Base-by-base conservation (phyloP, 225 moss, liverwort and hornwort species). In the Neckera pumila region DNA sequence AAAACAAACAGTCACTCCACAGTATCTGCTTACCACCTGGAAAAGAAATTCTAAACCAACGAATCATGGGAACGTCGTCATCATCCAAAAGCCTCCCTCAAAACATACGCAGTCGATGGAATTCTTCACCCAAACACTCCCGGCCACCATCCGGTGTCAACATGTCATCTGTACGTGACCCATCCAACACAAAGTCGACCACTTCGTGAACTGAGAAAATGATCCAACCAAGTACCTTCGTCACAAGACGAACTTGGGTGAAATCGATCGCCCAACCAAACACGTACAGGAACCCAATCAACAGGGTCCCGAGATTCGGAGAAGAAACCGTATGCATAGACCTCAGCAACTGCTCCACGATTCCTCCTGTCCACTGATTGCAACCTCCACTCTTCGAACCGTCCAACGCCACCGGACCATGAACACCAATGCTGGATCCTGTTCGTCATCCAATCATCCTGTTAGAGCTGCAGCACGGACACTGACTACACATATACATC, bases 261-360 rank as follows among this genome's bases (percentile, higher is more conserved):
- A 99, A 96, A 89, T 99, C 99, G 83, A 96, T 97, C 75, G 94
- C 96, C 87, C 94, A 91, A 61, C 98, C 97, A 91, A 99, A 97
- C 81, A 93, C 90, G 74, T 96, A 93, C 86, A 99, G 85, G 84
- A 99, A 99, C 66, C 97, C 99, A 49, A 97, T 93, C 90, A 99
- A 87, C 78, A 99, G 89, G 20, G 78, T 95, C 28, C 99, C 99
- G 3, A 99, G 94, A 87, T 96, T 96, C 59, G 99, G 99, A 85
- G 93, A 92, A 45, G 93, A 63, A 69, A 99, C 97, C 59, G 96
- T 89, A 47, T 97, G 94, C 99, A 99, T 99, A 17, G 96, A 96
- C 21, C 86, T 92, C 85, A 96, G 92, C 90, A 99, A 90, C 89
- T 96, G 97, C 90, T 99, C 99, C 31, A 96, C 95, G 88, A 97